Base-by-base conservation (phyloP, 2,329 filamentous ascomycete genomes). In the Talaromyces verruculosus region DNA sequence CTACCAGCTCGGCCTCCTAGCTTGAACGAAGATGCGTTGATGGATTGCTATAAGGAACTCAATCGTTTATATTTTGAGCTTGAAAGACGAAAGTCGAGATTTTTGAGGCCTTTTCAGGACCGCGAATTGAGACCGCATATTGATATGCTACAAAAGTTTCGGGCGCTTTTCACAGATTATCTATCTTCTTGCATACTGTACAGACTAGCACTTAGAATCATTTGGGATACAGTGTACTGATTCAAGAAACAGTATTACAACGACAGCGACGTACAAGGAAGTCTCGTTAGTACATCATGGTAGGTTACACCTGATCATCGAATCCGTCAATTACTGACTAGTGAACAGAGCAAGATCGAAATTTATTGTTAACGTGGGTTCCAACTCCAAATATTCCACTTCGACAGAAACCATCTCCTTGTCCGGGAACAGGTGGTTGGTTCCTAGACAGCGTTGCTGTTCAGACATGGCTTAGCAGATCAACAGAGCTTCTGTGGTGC, bases 401-500 rank as follows among this genome's bases (percentile, higher is more conserved):
- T 6, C 49, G 49, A 33, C 49, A 53, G 8, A 30, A 53, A 15
- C 25, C 49, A 33, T 53, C 49, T 11, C 49, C 49, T n/a, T 53
- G 49, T 33, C 17, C 49, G 33, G 60, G 60, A 62, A 62, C 60
- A 35, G 60, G 60, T 28, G 19, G 25, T 33, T 62, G 60, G 60
- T 33, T 62, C 8, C 2, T 62, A 35, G 33, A 51, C 43, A 47
- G 28, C 22, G 33, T 35, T 15, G 33, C 60, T 47, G 41, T 62
- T 33, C 41, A 62, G 30, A 49, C 17, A 33, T 62, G 60, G 60
- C 45, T 47, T 45, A 35, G 28, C 60, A 25, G 43, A 17, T 51
- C 60, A 62, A 47, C 60, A 35, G 45, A 47, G 45, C 60, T 62
- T 47, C 60, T 62, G 10, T 62, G 60, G 60, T 51, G 60, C 41